Evolutionary conservation across 2,329 filamentous ascomycete genomes (phyloP), one percentile per base, ranked within the genome.

Genomic region (Fusarium floridanum): DNA sequence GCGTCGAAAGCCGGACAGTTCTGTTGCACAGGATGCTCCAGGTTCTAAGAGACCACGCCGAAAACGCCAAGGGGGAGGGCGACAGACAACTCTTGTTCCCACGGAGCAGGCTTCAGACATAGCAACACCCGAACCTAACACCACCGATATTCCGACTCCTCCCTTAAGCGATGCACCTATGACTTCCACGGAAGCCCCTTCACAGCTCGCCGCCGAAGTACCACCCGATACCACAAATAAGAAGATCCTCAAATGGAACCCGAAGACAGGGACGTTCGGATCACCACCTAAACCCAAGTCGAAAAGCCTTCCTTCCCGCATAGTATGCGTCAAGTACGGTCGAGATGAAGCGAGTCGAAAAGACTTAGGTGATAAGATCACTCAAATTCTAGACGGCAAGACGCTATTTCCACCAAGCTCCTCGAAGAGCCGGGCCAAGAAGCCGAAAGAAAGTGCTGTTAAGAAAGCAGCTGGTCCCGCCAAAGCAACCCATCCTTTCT

Each of bases 241-340:
- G 1, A 91, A 88, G 72, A 74, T 92, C 1, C 80, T 92, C 22
- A 87, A 84, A 70, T 85, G 91, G 75, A 91, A 92, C 70, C 85
- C 85, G 1, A 89, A 86, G 70, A 92, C 90, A 2, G 90, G 90
- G 6, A 92, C 90, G 2, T 87, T 92, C 60, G 89, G 90, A 5
- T 90, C 90, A 6, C 89, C 91, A 0, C 90, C 90, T 1, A 88
- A 86, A 57, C 83, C 85, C 5, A 93, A 91, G 74, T 77, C 79
- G 2, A 79, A 73, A 27, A 68, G 24, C 7, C 71, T 63, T 17
- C 84, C 84, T 43, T 80, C 83, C 6, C 81, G 81, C 24, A 68
- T 93, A 6, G 87, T 91, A 3, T 83, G 84, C 14, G 86, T 95
- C 36, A 86, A 83, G 70, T 96, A 96, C 78, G 89, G 88, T 2